phyloP scores from a whole-genome alignment of 805 yeast species.

The Groenewaldozyma tartarivorans region DNA sequence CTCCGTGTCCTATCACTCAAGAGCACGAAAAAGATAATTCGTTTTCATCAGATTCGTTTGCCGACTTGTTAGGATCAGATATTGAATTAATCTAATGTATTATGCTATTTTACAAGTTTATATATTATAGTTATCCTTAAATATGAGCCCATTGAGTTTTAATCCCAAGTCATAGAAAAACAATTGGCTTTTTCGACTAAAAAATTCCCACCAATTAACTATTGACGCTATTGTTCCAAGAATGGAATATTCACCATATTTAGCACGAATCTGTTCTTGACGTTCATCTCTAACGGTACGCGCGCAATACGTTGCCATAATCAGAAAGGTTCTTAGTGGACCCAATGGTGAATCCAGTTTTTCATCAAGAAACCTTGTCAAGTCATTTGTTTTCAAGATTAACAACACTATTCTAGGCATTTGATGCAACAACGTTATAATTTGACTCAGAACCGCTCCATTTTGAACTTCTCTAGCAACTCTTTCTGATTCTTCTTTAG shows the following conservation, averaged over 20 bases:
- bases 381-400: slow-evolving; percentile 87
- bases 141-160: too few species aligned
- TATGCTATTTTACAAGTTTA: too few species aligned
- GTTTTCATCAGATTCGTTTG: neutral
- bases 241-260: slow-evolving; percentile 14
- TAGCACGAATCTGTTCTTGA: slow-evolving; percentile 29
- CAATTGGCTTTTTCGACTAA: slow-evolving; percentile 27
- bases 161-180: slow-evolving; percentile 26
- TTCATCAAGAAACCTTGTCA: slow-evolving; percentile 84
- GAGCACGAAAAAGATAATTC: too few species aligned
- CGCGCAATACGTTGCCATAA: slow-evolving; percentile 88
- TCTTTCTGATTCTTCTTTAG: slow-evolving; percentile 50
- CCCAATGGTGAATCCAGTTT: slow-evolving; percentile 74
- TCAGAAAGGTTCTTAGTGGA: slow-evolving; percentile 75
- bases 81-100: too few species aligned
- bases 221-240: slow-evolving; percentile 19
- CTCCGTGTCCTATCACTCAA: neutral
- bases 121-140: too few species aligned
- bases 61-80: neutral
- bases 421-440: slow-evolving; percentile 68
- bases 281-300: slow-evolving; percentile 64
- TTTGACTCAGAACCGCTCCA: slow-evolving; percentile 55
- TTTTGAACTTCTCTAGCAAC: slow-evolving; percentile 55
- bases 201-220: slow-evolving; percentile 26
- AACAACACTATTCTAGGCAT: slow-evolving; percentile 82